These are phyloP conservation scores for Termitomyces sp. DNA, from an alignment of 768 basidiomycete species.

Conservation along the genomic window DNA sequence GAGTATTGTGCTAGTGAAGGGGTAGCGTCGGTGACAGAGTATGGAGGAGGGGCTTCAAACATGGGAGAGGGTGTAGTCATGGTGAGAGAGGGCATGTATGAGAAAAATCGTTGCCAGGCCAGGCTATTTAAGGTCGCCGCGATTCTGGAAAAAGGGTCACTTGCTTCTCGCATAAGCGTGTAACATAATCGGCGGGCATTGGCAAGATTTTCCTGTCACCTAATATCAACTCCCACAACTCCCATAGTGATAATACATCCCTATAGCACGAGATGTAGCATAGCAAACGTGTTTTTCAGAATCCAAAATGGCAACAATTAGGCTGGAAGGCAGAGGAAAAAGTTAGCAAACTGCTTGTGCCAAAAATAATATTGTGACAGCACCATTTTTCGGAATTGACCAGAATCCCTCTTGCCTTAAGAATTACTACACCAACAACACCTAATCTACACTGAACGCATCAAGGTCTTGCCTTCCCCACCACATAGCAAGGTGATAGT, in stretches of 20 bases:
- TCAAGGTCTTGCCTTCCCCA: neutral
- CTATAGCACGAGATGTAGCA: neutral
- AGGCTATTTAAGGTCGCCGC: neutral
- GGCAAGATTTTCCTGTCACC: neutral
- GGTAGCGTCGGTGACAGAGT: neutral
- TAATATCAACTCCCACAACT: neutral
- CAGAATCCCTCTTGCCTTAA: neutral
- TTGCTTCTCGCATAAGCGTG: neutral
- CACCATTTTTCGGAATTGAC: neutral
- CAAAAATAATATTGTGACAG: neutral
- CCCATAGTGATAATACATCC: neutral
- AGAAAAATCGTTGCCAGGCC: neutral
- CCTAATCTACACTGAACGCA: too few species aligned
- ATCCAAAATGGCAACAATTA: neutral
- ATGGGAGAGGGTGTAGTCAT: neutral
- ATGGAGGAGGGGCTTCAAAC: neutral
- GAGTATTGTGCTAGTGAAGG: conserved; percentile 1
- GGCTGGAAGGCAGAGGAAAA: neutral
- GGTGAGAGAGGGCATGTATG: neutral
- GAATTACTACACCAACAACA: neutral
- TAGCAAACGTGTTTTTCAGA: neutral
- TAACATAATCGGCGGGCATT: neutral
- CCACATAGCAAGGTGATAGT: neutral
- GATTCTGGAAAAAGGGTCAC: neutral
- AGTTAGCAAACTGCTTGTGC: neutral